These are phyloP conservation scores for Stromatinia cepivora DNA, from an alignment of 2,329 filamentous ascomycete genomes.

Conservation along the genomic window DNA sequence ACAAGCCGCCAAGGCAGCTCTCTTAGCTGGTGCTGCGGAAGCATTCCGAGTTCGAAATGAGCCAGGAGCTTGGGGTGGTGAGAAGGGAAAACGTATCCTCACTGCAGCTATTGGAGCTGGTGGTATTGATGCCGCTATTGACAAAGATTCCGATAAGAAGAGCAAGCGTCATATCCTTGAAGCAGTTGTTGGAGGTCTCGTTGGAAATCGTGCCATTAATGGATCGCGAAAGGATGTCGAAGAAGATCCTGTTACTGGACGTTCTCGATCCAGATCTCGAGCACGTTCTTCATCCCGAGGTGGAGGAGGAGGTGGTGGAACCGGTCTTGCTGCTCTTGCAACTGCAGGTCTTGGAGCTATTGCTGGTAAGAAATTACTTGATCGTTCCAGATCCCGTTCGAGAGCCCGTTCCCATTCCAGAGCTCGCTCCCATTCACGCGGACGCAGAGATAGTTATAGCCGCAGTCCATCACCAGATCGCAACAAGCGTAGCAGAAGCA, in stretches of 20 bases:
- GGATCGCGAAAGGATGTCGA: conserved; percentile 67
- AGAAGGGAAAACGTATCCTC: conserved; percentile 87
- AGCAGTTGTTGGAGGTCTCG: conserved; percentile 83
- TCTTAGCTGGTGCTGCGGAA: conserved; percentile 87
- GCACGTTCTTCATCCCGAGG: conserved; percentile 55
- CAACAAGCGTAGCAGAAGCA: conserved; percentile 58
- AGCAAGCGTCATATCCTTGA: conserved; percentile 84
- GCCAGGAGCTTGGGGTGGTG: conserved; percentile 84
- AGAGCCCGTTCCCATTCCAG: conserved; percentile 42
- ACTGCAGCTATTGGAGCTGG: conserved; percentile 86
- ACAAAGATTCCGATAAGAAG: conserved; percentile 65
- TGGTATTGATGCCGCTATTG: conserved; percentile 75
- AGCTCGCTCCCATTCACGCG: conserved; percentile 25
- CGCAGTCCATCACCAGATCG: conserved; percentile 35
- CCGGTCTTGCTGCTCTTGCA: conserved; percentile 61
- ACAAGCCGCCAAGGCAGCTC: conserved; percentile 86
- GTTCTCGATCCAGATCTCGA: conserved; percentile 70
- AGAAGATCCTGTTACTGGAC: conserved; percentile 48
- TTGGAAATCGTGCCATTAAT: conserved; percentile 83
- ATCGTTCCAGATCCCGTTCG: conserved; percentile 56
- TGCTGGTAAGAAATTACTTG: conserved; percentile 60
- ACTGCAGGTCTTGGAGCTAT: conserved; percentile 62
- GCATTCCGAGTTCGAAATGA: conserved; percentile 89
- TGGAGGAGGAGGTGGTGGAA: conserved; percentile 47
- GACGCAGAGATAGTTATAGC: conserved; percentile 39